Percentiles rank a stretch among this genome's conserved stretches.
Evolutionary conservation across 805 yeast genomes (phyloP).

Genomic region (Teunomyces cretensis): DNA sequence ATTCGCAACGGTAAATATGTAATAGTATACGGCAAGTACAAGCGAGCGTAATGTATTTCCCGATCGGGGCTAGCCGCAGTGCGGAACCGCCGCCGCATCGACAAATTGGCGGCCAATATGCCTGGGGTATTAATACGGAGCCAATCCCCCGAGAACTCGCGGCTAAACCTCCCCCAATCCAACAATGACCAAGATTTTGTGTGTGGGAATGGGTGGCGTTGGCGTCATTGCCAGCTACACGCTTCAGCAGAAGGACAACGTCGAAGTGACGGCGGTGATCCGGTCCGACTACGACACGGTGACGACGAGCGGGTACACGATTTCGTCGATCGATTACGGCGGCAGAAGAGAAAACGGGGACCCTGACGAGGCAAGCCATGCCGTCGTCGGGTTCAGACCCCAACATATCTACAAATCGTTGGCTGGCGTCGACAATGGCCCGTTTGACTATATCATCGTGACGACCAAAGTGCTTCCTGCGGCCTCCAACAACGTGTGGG

Average conservation of each 20-base stretch:
- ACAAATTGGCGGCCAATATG: too few species aligned
- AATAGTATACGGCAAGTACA: background rate
- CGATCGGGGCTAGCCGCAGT: background rate
- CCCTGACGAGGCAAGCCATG: conserved; percentile 14
- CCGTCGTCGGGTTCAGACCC: conserved; percentile 24
- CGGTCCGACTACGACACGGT: conserved; percentile 33
- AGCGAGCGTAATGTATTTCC: conserved; percentile 2
- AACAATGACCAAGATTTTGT: conserved; percentile 40
- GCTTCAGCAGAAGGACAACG: conserved; percentile 22
- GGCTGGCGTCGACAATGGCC: conserved; percentile 22
- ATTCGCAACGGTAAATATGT: background rate
- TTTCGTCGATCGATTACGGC: conserved; percentile 31
- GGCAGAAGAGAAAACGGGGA: conserved; percentile 15
- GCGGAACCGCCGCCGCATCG: background rate
- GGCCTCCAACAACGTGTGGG: conserved; percentile 21
- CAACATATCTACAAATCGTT: conserved; percentile 24
- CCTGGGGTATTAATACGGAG: too few species aligned
- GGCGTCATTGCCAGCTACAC: conserved; percentile 73
- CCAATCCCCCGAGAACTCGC: too few species aligned
- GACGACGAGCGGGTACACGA: conserved; percentile 24
- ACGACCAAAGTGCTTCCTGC: conserved; percentile 36
- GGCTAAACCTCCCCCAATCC: too few species aligned
- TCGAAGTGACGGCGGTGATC: conserved; percentile 32
- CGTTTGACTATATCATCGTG: conserved; percentile 34
- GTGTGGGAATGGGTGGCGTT: conserved; percentile 88